phyloP scores from a whole-genome alignment of 257 asterid species.

The Striga asiatica region DNA sequence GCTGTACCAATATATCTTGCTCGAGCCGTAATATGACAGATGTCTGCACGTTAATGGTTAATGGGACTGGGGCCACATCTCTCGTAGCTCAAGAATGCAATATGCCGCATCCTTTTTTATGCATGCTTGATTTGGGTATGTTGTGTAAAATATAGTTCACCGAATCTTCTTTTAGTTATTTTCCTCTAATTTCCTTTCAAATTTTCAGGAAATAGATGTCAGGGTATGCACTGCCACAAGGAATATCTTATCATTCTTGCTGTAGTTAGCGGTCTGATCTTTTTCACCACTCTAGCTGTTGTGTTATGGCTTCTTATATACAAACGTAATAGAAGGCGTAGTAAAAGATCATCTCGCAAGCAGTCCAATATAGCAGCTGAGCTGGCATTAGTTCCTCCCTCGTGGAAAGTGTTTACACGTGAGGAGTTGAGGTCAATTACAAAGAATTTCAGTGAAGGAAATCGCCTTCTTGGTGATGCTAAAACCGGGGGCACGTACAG shows the following conservation, averaged over 20 bases:
- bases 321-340: conserved; percentile 58
- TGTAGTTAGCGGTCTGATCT: conserved; percentile 82
- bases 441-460: conserved; percentile 90
- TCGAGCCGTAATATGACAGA: conserved; percentile 19
- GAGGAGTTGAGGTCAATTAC: conserved; percentile 88
- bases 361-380: conserved; percentile 65
- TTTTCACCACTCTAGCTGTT: conserved; percentile 64
- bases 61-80: conserved; percentile 29
- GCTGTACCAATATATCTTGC: conserved; percentile 46
- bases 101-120: conserved; percentile 42
- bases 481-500: conserved; percentile 94
- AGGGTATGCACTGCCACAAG: conserved; percentile 74
- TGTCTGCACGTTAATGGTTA: conserved; percentile 50
- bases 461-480: conserved; percentile 90
- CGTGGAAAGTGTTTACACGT: conserved; percentile 81
- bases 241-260: conserved; percentile 81
- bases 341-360: conserved; percentile 70
- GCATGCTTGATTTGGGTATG: conserved; percentile 60
- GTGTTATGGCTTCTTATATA: conserved; percentile 85
- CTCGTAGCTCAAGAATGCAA: conserved; percentile 65
- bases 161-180: not conserved
- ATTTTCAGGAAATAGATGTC: conserved; percentile 62
- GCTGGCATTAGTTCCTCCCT: conserved; percentile 78
- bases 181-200: conserved; percentile 1
- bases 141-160: not conserved